These are phyloP conservation scores for Chlamydomonas applanata DNA, from an alignment of 139 green algal species.

Conservation along the genomic window DNA sequence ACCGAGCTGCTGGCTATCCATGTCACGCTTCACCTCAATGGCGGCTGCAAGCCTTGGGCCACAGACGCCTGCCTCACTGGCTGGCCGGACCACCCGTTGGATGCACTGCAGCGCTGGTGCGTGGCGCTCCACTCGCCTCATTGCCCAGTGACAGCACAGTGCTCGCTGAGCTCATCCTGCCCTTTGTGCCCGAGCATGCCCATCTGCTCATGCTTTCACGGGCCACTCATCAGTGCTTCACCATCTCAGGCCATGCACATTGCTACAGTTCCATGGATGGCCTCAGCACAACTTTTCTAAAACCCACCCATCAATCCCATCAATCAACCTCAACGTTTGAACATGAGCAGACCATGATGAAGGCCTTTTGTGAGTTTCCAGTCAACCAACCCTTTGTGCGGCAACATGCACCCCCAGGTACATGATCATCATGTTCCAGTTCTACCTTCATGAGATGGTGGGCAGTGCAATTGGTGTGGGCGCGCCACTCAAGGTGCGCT, in stretches of 20 bases:
- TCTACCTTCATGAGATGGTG: constrained; percentile 52
- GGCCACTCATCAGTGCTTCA: no score
- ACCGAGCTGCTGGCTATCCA: constrained; percentile 23
- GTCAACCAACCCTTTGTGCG: no score
- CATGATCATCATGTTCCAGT: constrained; percentile 32
- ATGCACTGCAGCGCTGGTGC: constrained; percentile 17
- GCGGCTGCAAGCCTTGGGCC: constrained; percentile 34
- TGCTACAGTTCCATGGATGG: background rate
- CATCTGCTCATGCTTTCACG: background rate
- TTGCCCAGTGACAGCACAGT: no score
- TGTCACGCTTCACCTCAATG: constrained; percentile 28
- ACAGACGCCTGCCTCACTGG: constrained; percentile 27
- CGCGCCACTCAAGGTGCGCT: constrained; percentile 35
- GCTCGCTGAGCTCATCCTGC: no score
- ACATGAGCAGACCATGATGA: no score
- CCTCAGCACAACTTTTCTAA: no score
- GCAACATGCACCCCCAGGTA: background rate
- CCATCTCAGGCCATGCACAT: no score
- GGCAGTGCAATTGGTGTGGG: constrained; percentile 36
- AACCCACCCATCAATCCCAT: no score
- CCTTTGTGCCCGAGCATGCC: no score
- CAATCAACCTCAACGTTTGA: no score
- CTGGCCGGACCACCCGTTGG: constrained; percentile 29
- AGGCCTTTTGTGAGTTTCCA: no score
- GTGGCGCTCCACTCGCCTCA: background rate